phyloP scores from a whole-genome alignment of 805 yeast genomes.

The Soucietia sequanensis region DNA sequence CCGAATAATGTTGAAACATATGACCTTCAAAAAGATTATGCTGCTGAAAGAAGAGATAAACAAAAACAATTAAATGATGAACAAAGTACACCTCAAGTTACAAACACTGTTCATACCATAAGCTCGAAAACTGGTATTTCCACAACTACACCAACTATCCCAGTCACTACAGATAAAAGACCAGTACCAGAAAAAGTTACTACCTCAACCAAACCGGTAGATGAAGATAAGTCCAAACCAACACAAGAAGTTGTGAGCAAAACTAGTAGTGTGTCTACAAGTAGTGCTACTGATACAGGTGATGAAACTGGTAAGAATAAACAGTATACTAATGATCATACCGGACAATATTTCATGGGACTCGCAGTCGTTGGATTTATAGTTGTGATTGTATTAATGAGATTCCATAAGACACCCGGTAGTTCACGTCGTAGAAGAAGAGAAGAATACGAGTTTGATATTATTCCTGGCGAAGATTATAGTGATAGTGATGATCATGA shows the following conservation, averaged over 20 bases:
- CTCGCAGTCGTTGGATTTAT: conserved; percentile 59
- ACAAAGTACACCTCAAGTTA: not conserved
- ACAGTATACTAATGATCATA: conserved; percentile 40
- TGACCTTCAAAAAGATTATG: conserved; percentile 50
- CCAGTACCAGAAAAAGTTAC: conserved; percentile 4
- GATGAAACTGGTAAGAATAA: conserved; percentile 39
- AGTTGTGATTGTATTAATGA: conserved; percentile 45
- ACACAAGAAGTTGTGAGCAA: not conserved
- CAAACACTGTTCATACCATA: conserved; percentile 8
- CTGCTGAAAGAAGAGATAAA: conserved; percentile 32
- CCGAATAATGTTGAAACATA: conserved; percentile 57
- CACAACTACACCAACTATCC: conserved; percentile 6
- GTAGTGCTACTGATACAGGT: conserved; percentile 8
- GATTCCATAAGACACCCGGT: conserved; percentile 42
- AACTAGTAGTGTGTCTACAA: conserved; percentile 2
- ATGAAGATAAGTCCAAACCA: conserved; percentile 1
- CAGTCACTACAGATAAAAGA: conserved; percentile 10
- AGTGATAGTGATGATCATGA: conserved; percentile 38
- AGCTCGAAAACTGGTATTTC: conserved; percentile 2
- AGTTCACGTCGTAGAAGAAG: conserved; percentile 55
- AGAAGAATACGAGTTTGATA: conserved; percentile 74
- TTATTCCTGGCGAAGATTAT: conserved; percentile 65
- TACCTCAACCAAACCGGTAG: conserved; percentile 1
- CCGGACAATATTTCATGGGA: conserved; percentile 61
- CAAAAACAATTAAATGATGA: conserved; percentile 11